These are phyloP conservation scores for Diplosphaera chodatii DNA, from an alignment of 139 green algal genomes.

Conservation along the genomic window DNA sequence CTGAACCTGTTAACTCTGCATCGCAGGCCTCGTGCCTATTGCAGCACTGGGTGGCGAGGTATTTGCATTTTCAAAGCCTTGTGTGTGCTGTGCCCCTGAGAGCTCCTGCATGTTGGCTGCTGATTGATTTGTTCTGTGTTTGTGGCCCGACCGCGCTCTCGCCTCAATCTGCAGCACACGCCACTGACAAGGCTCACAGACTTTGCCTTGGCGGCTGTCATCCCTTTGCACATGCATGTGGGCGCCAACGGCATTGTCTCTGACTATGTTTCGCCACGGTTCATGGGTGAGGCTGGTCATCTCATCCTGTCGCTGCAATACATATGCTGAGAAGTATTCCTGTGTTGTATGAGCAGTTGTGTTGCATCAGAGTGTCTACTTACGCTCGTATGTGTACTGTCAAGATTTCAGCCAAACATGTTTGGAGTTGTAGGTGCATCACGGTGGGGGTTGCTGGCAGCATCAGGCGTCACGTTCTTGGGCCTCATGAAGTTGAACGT, in stretches of 20 bases:
- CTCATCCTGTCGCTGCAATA: too few relatives aligned
- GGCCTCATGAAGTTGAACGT: conserved; percentile 73
- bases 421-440: conserved; percentile 28
- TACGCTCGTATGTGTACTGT: too few relatives aligned
- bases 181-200: conserved; percentile 21
- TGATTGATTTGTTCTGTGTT: too few relatives aligned
- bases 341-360: too few relatives aligned
- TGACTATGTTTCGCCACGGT: conserved; percentile 67
- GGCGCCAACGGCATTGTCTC: conserved; percentile 63
- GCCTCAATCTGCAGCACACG: background rate
- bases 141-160: too few relatives aligned
- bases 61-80: too few relatives aligned
- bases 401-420: background rate
- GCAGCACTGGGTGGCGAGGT: conserved; percentile 25
- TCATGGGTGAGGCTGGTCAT: conserved; percentile 37
- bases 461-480: conserved; percentile 44
- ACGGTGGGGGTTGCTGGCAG: conserved; percentile 44
- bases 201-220: conserved; percentile 40
- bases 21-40: conserved; percentile 7
- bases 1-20: background rate
- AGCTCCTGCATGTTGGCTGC: too few relatives aligned
- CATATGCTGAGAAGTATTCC: too few relatives aligned
- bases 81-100: too few relatives aligned
- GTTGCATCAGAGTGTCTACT: too few relatives aligned
- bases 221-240: conserved; percentile 69